Base-by-base conservation (phyloP, 2,329 filamentous ascomycete genomes). In the Biscogniauxia marginata region DNA sequence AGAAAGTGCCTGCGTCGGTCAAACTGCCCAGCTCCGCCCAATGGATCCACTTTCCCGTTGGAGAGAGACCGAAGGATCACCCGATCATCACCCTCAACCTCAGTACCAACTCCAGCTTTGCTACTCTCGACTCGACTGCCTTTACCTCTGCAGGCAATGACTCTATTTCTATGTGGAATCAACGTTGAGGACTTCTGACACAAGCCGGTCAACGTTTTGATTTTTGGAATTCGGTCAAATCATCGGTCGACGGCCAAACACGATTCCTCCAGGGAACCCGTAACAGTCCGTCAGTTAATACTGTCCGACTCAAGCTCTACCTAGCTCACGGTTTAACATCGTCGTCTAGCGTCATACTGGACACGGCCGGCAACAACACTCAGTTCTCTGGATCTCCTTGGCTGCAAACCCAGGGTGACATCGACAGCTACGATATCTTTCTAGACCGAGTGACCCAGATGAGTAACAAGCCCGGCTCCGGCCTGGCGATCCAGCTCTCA, bases 61-160 rank as follows among this genome's bases (percentile, higher is more conserved):
- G 74, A 19, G 67, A 74, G 25, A 72, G 73, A 21, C 63, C 76
- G 8, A 66, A 72, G 39, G 74, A 77, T 55, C 70, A 65, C 50
- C 53, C 57, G 21, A 54, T 61, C 11, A 44, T 49, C 21, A 52
- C 34, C 47, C 47, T 59, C 25, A 63, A 60, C 44, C 25, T 50
- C 3, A 43, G 56, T 24, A 54, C 56, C 5, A 54, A 34, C 9
- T 25, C 58, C 6, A 25, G 7, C 74, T 18, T 50, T 3, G 76
- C 64, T 81, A 83, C 66, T 75, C 83, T 69, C 82, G 79, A 68
- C 79, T 79, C 63, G 73, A 67, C 16, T 79, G 79, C 3, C 82
- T 72, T 46, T 65, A 50, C 48, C 6, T 34, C 48, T 1, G 24
- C 48, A 5, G 23, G 18, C 18, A 50, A 50, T 18, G 7, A 23